phyloP scores from a whole-genome alignment of 768 basidiomycete genomes.

The Boletus reticuloceps region DNA sequence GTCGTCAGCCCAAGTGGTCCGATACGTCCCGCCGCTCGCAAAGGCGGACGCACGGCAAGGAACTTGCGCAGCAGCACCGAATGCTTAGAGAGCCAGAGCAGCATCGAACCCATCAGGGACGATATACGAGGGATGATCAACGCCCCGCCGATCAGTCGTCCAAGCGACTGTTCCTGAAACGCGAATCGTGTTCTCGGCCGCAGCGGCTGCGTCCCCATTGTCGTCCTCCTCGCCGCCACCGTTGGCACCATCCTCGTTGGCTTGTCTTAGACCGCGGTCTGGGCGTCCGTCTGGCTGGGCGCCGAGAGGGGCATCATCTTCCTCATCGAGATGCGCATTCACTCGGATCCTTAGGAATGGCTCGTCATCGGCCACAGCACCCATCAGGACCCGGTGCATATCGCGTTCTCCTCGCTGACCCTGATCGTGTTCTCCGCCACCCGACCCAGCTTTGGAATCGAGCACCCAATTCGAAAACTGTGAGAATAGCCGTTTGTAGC shows the following conservation, averaged over 20 bases:
- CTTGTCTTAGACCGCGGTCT: constrained; percentile 12
- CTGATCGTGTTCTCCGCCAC: constrained; percentile 8
- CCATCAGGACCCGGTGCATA: constrained; percentile 24
- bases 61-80: constrained; percentile 28
- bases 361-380: constrained; percentile 24
- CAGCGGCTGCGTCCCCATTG: constrained; percentile 40
- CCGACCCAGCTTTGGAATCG: constrained; percentile 28
- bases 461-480: constrained; percentile 44
- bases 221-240: constrained; percentile 7
- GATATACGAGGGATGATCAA: constrained; percentile 67
- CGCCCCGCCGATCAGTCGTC: constrained; percentile 67
- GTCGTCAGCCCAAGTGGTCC: constrained; percentile 18
- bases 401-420: constrained; percentile 15
- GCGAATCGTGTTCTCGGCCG: constrained; percentile 57
- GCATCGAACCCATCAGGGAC: constrained; percentile 58
- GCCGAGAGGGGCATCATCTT: constrained; percentile 11
- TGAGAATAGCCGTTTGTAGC: constrained; percentile 43
- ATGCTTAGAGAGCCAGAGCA: constrained; percentile 49
- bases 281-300: constrained; percentile 13
- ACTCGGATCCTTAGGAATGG: constrained; percentile 30
- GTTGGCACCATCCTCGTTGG: constrained; percentile 3
- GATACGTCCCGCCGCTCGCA: constrained; percentile 6
- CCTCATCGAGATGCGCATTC: constrained; percentile 35
- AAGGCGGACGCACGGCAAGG: constrained; percentile 21
- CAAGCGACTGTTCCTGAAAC: constrained; percentile 58